Percentiles rank a stretch among this genome's conserved stretches.
These are phyloP conservation scores for Hypoxylon crocopeplum DNA, from an alignment of 495 filamentous ascomycete species.

Conservation along the genomic window DNA sequence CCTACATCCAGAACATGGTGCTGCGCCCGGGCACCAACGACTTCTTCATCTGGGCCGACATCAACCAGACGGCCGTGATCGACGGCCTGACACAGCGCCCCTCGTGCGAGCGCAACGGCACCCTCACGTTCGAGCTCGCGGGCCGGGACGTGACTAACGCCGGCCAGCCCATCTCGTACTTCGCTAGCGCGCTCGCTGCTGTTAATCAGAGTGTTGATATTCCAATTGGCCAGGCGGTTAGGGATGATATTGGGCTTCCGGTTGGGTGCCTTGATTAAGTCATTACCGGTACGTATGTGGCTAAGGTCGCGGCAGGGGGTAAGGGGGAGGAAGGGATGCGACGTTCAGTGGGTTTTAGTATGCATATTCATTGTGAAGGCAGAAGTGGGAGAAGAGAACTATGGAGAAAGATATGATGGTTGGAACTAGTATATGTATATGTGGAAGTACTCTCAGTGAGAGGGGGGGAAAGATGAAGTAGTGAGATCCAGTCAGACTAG, in stretches of 20 bases:
- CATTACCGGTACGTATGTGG: no score
- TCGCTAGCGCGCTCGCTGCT: constrained; percentile 52
- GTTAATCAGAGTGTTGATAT: constrained; percentile 47
- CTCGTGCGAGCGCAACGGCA: constrained; percentile 56
- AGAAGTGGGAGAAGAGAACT: no score
- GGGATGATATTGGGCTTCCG: constrained; percentile 8
- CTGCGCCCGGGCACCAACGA: constrained; percentile 66
- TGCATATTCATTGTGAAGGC: no score
- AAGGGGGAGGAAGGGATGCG: no score
- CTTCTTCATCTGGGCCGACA: constrained; percentile 59
- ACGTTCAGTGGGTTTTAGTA: no score
- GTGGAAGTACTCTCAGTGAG: no score
- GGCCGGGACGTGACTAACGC: constrained; percentile 65
- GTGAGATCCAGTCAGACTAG: no score
- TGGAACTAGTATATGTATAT: no score
- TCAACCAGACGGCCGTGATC: constrained; percentile 59
- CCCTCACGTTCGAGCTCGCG: constrained; percentile 65
- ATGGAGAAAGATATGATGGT: no score
- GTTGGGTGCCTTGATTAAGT: constrained; percentile 5
- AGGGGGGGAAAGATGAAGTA: no score
- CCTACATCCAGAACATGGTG: constrained; percentile 62
- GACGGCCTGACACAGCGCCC: constrained; percentile 43
- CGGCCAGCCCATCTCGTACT: constrained; percentile 68
- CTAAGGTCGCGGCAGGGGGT: no score
- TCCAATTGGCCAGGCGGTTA: constrained; percentile 39